Evolutionary conservation across 352 stramenopile species (phyloP), one percentile per base, ranked within the genome.

Genomic region (Blastocystis sp.): DNA sequence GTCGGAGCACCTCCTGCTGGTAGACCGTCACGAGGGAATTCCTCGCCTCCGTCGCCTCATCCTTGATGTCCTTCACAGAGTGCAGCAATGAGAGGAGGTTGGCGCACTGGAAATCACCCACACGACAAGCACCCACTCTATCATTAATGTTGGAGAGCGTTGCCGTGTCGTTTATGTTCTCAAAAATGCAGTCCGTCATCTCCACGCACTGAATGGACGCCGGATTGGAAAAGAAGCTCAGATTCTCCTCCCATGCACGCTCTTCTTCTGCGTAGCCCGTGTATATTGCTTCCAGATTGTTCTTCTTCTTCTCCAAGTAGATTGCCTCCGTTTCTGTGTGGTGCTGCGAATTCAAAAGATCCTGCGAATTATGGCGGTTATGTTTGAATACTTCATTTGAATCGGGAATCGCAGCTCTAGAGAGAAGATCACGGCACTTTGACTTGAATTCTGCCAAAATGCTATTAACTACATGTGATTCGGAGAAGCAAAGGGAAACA

Each of bases 231-330:
- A 84, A 84, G 60, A 84, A 84, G 34, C n/a, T 21, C 7, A 84
- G 10, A 69, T 84, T 84, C n/a, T 84, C 57, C 9, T 84, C 74
- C 74, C 74, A 84, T 38, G 74, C 74, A 28, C 52, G 11, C 45
- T 84, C 69, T 34, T 84, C 74, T 10, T 69, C 61, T 28, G 17
- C 42, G 38, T 84, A 84, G 9, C 52, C 74, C 6, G 52, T 45
- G 54, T 43, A 45, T 17, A 84, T 84, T 7, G n/a, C 6, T 68
- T 84, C 3, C 34, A 84, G 9, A 24, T 57, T 57, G 14, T 84
- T 19, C 19, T 69, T 38, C 38, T 84, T 84, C 24, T 4, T 66
- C 24, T 43, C 21, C 10, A 84, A 34, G 48, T 84, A 84, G 9
- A 57, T 45, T 11, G 14, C 40, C 34, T 84, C 74, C 14, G 66